Evolutionary conservation across 805 yeast species (phyloP).

Genomic region (Metschnikowia gruessii): DNA sequence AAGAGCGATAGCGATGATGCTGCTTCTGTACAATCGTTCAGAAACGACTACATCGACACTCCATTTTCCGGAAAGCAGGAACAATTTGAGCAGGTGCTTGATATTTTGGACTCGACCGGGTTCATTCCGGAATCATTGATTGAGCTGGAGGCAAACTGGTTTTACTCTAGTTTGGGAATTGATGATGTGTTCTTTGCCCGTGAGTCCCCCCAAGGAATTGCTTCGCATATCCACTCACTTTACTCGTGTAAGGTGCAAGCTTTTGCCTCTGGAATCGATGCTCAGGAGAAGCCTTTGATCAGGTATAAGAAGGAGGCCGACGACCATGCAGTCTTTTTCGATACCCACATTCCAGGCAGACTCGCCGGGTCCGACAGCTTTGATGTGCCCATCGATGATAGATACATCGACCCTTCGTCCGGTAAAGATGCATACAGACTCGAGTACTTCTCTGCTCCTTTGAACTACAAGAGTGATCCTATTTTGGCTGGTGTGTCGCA

Average conservation of each 20-base stretch:
- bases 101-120: constrained; percentile 75
- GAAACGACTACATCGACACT: constrained; percentile 66
- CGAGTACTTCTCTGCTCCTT: constrained; percentile 73
- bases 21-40: constrained; percentile 30
- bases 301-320: constrained; percentile 76
- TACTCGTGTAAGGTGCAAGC: constrained; percentile 94
- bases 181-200: constrained; percentile 90
- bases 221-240: constrained; percentile 79
- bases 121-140: constrained; percentile 85
- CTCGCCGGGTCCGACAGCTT: constrained; percentile 35
- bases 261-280: constrained; percentile 53
- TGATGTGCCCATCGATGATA: constrained; percentile 77
- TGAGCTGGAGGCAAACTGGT: constrained; percentile 86
- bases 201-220: constrained; percentile 77
- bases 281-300: constrained; percentile 53
- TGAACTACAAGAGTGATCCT: constrained; percentile 46
- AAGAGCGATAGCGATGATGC: constrained; percentile 26
- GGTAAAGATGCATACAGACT: constrained; percentile 55
- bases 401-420: constrained; percentile 61
- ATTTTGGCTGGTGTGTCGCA: constrained; percentile 39
- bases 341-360: constrained; percentile 55
- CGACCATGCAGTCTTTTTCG: constrained; percentile 90
- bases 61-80: constrained; percentile 77
- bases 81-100: constrained; percentile 80
- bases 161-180: constrained; percentile 81